Evolutionary conservation across 305 asterid species (phyloP), one percentile per base, ranked within the genome.

Genomic region (Caryopteris hybrid): DNA sequence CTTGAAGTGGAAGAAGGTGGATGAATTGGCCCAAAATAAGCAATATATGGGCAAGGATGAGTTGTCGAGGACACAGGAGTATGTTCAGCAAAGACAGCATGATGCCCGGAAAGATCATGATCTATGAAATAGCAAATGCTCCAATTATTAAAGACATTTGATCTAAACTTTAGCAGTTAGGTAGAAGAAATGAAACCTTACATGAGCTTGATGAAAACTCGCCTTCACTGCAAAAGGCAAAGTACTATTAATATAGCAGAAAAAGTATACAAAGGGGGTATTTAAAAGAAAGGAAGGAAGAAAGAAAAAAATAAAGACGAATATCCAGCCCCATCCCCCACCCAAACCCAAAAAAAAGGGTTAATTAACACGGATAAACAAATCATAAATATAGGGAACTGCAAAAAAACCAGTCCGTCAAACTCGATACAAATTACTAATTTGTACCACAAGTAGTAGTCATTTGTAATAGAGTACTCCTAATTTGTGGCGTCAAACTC

Each of bases 41-140:
- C 84, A 64, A 89, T 58, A 67, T 86, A 89, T 27, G 96, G 96
- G 70, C 95, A 87, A 68, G 87, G 88, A 82, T 84, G 90, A 78
- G 78, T 56, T 57, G 92, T 45, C 54, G 96, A 86, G 61, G 91
- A 77, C 27, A 82, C 83, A 31, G 85, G 79, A 6, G 88, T 64
- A 57, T 78, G 88, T 64, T 86, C 94, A 56, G 88, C 72, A 69
- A 85, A 76, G 68, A 81, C 68, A 36, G 86, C 74, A 65, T 82
- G 89, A 73, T 79, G 91, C 61, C 86, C 89, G 53, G 80, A 71
- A 78, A 78, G 65, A 73, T 83, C 89, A 61, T 77, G 85, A 80
- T 85, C 90, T 87, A 76, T 59, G 57, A 71, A 70, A 74, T 48
- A 76, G 52, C 13, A 77, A 74, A 76, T 62, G 55, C 11, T 47